Evolutionary conservation across 1,139 yeast genomes (phyloP).

Genomic region (Candida freyschussii): DNA sequence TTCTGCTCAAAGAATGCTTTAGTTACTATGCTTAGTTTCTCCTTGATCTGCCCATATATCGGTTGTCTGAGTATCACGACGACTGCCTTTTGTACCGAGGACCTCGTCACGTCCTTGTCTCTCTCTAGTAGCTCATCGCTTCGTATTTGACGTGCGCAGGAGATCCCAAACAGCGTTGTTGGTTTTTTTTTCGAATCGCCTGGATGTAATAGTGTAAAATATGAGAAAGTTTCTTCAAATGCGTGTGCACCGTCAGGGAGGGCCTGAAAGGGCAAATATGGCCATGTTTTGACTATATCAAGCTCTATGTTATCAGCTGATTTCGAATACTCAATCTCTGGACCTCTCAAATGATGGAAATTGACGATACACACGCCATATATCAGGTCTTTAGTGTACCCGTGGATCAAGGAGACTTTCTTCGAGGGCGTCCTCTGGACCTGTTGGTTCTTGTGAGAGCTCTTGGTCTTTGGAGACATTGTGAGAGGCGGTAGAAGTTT

Average conservation of each 20-base stretch:
- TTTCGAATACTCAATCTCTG: conserved; percentile 90
- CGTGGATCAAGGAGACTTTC: conserved; percentile 19
- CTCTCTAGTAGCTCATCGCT: conserved; percentile 54
- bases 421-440: conserved; percentile 8
- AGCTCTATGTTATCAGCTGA: conserved; percentile 43
- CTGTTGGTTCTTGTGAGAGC: conserved; percentile 1
- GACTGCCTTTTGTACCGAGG: conserved; percentile 87
- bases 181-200: conserved; percentile 35
- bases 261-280: conserved; percentile 90
- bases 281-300: conserved; percentile 56
- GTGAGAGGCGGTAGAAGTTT: background rate
- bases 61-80: conserved; percentile 88
- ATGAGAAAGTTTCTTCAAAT: conserved; percentile 90
- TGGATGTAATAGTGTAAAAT: conserved; percentile 81
- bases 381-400: conserved; percentile 35
- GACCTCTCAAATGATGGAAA: conserved; percentile 91
- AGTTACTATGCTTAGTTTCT: conserved; percentile 85
- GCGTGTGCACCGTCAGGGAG: conserved; percentile 93
- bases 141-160: conserved; percentile 83
- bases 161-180: conserved; percentile 84
- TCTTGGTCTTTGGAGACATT: conserved; percentile 1
- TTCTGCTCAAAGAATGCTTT: conserved; percentile 79
- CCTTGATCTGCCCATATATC: conserved; percentile 80
- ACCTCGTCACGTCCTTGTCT: conserved; percentile 71
- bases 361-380: conserved; percentile 89